phyloP scores from a whole-genome alignment of 805 yeast genomes.

The Metschnikowia matae region DNA sequence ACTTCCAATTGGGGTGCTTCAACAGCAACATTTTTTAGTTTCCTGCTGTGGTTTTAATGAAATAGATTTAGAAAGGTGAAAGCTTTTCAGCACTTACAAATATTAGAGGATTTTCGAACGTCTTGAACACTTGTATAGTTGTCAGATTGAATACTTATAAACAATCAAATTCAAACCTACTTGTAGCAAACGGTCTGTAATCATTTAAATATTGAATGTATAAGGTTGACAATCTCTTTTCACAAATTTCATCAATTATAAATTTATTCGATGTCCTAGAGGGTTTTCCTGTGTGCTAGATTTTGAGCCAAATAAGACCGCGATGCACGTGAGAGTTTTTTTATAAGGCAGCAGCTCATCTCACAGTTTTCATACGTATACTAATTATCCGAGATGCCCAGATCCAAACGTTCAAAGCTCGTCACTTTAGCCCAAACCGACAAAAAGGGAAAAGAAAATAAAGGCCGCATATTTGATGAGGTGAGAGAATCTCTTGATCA shows the following conservation, averaged over 20 bases:
- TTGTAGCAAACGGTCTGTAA: background rate
- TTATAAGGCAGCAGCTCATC: conserved; percentile 8
- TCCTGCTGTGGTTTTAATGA: background rate
- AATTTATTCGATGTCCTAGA: background rate
- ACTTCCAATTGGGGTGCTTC: background rate
- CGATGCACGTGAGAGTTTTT: conserved; percentile 9
- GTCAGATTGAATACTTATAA: background rate
- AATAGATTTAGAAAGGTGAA: background rate
- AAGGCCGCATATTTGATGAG: conserved; percentile 86
- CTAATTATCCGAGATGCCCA: conserved; percentile 63
- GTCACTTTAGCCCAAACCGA: conserved; percentile 95
- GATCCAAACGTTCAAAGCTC: conserved; percentile 94
- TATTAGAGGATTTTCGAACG: background rate
- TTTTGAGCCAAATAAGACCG: background rate
- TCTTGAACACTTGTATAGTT: background rate
- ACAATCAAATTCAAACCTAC: background rate
- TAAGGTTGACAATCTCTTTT: too few relatives aligned
- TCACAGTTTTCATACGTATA: conserved; percentile 5
- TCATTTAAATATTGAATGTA: too few relatives aligned
- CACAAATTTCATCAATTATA: background rate
- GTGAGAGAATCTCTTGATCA: conserved; percentile 77
- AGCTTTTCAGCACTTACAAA: background rate
- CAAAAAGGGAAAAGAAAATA: conserved; percentile 91
- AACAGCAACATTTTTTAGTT: background rate
- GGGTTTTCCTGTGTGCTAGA: background rate